A percentile compares a stretch with the other conserved stretches of the same genome.
Conservation (phyloP, 331 rosid species). For the Quercus phellos region DNA sequence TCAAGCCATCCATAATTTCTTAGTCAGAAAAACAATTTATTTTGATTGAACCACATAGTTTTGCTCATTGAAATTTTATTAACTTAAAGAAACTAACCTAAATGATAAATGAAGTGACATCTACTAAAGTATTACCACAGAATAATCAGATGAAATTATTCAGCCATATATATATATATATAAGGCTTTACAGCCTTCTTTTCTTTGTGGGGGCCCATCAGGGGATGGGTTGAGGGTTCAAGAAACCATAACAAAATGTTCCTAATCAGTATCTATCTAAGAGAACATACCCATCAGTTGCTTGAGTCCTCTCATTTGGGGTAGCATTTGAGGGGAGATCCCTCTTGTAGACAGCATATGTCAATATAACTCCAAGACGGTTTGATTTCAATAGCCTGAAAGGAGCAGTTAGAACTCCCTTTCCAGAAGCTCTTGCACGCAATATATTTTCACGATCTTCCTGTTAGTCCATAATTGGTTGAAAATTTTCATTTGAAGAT, state of each 20-base stretch:
- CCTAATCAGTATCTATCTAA: background rate
- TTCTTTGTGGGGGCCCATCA: background rate
- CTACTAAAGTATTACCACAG: no score
- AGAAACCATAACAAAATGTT: background rate
- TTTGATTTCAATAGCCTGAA: conserved; percentile 78
- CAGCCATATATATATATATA: background rate
- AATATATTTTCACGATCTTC: conserved; percentile 79
- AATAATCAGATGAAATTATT: no score
- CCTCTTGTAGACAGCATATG: conserved; percentile 84
- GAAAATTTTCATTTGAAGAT: background rate
- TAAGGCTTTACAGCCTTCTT: background rate
- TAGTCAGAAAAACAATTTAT: no score
- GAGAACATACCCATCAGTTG: conserved; percentile 74
- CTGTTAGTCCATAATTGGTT: conserved; percentile 42
- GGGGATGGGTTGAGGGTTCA: background rate
- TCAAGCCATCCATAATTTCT: no score
- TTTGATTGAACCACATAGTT: no score
- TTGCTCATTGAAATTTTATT: no score
- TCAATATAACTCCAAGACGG: conserved; percentile 81
- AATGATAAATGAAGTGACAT: no score
- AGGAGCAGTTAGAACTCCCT: conserved; percentile 92
- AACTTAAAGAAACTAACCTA: no score
- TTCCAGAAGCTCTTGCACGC: conserved; percentile 90
- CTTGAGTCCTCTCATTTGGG: conserved; percentile 82
- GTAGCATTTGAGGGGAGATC: conserved; percentile 83